Conservation (phyloP, 2,329 filamentous ascomycete genomes). For the Clarireedia monteithiana region DNA sequence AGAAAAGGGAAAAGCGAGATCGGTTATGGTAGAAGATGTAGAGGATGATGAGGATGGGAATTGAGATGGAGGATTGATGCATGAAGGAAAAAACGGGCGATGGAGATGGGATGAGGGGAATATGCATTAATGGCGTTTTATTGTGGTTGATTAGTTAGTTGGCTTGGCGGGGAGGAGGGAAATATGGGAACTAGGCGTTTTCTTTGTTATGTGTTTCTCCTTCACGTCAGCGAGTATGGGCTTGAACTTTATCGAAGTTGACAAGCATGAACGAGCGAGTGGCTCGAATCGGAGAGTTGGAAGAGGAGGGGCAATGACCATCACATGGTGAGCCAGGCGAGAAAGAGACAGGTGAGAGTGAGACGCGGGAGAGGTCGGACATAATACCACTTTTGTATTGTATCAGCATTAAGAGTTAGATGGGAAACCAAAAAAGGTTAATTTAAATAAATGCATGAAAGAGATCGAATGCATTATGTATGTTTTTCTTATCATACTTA, state of each 20-base stretch:
- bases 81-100: neutral
- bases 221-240: no score
- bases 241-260: no score
- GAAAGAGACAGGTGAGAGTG: neutral
- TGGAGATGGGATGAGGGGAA: neutral
- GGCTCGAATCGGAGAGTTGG: neutral
- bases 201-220: no score
- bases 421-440: no score
- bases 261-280: no score
- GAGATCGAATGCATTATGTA: no score
- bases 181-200: no score
- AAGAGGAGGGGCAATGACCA: neutral
- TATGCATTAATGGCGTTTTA: neutral
- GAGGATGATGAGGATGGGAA: constrained; percentile 30
- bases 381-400: neutral
- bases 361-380: neutral
- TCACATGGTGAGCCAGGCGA: neutral
- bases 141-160: neutral
- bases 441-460: no score
- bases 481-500: no score
- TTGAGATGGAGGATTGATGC: neutral
- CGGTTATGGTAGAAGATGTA: constrained; percentile 40
- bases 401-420: neutral
- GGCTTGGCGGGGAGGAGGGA: no score
- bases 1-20: constrained; percentile 38